Evolutionary conservation across 1,284 basidiomycete species (phyloP).

Genomic region (Agaricales sp.): DNA sequence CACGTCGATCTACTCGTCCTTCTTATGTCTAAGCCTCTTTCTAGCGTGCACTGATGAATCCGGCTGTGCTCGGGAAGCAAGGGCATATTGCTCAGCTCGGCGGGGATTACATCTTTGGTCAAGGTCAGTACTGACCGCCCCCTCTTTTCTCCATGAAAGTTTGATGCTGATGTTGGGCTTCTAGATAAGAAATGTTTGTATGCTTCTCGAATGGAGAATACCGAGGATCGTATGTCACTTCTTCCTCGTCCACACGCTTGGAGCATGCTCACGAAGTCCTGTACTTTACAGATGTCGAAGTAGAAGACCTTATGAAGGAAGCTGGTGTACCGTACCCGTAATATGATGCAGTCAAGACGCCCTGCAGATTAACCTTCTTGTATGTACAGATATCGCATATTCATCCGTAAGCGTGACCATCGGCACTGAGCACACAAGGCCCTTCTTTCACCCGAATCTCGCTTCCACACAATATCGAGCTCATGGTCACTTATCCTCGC

Average conservation of each 20-base stretch:
- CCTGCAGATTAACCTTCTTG: not conserved
- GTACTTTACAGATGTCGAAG: not conserved
- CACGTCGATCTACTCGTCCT: too few species aligned
- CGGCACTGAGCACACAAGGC: too few species aligned
- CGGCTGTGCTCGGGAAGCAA: not conserved
- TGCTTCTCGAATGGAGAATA: not conserved
- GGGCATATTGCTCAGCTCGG: not conserved
- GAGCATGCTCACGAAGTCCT: not conserved
- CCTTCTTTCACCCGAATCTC: too few species aligned
- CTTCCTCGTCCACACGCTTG: too few species aligned
- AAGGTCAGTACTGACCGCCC: too few species aligned
- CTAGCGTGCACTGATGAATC: too few species aligned
- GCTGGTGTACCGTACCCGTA: not conserved
- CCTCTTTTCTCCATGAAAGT: not conserved
- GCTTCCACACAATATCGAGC: too few species aligned
- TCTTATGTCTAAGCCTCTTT: too few species aligned
- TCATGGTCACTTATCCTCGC: too few species aligned
- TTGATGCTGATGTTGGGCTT: not conserved
- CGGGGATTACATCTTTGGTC: not conserved
- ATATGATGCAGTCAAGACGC: too few species aligned
- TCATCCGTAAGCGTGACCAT: too few species aligned
- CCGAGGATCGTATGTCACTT: not conserved
- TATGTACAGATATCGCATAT: too few species aligned
- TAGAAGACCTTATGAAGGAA: not conserved
- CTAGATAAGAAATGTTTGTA: not conserved